A percentile compares a stretch with the other conserved stretches of the same genome.
Evolutionary conservation across 495 filamentous ascomycete species (phyloP).

Genomic region (Aspergillus conjunctus): DNA sequence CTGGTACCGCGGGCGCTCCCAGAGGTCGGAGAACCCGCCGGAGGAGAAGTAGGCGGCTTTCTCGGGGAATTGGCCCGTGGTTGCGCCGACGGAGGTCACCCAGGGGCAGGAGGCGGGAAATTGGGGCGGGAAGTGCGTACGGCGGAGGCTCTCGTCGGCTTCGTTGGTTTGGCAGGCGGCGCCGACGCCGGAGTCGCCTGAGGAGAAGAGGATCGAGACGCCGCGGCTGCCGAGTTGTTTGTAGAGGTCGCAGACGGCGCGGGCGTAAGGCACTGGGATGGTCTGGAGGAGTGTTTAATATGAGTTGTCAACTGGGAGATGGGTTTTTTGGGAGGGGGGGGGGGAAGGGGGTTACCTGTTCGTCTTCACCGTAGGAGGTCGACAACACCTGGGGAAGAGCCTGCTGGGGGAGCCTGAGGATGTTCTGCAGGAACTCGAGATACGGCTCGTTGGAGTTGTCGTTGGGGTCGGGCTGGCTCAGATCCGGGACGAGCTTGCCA

Average conservation of each 20-base stretch:
- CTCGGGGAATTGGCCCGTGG: conserved; percentile 59
- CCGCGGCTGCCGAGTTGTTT: conserved; percentile 75
- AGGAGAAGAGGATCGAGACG: conserved; percentile 70
- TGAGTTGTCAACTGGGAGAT: not conserved
- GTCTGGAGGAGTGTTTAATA: conserved; percentile 45
- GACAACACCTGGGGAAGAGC: conserved; percentile 74
- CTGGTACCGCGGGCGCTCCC: conserved; percentile 64
- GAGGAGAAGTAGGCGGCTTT: conserved; percentile 56
- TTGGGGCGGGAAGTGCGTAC: conserved; percentile 64
- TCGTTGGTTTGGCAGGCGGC: conserved; percentile 66
- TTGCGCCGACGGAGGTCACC: conserved; percentile 73
- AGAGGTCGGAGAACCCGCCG: conserved; percentile 71
- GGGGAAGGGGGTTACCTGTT: conserved; percentile 47
- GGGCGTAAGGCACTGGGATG: conserved; percentile 66
- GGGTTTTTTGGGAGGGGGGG: not conserved
- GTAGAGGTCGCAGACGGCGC: conserved; percentile 68
- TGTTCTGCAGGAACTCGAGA: conserved; percentile 66
- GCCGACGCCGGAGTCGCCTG: conserved; percentile 73
- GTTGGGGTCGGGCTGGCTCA: conserved; percentile 53
- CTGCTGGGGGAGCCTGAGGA: conserved; percentile 49
- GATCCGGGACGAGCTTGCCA: conserved; percentile 62
- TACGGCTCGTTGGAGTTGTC: conserved; percentile 75
- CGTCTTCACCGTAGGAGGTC: conserved; percentile 81
- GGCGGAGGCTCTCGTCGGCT: conserved; percentile 56
- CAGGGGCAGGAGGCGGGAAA: conserved; percentile 77